Evolutionary conservation across 306 rosid species (phyloP).

Genomic region (Abrus precatorius): DNA sequence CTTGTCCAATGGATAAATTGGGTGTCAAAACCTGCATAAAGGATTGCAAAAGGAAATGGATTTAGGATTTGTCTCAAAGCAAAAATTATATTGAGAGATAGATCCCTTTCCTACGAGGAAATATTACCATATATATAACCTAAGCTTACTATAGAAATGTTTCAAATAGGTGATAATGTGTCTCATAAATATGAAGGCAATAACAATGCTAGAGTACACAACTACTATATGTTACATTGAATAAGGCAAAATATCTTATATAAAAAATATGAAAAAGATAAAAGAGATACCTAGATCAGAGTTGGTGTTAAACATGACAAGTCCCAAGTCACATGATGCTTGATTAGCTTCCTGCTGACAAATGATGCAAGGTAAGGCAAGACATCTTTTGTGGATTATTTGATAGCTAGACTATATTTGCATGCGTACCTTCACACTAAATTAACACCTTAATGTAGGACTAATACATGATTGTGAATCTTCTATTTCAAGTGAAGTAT

Average conservation of each 20-base stretch:
- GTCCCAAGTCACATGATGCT: neutral
- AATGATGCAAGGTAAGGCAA: neutral
- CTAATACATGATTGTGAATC: neutral
- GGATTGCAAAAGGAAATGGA: neutral
- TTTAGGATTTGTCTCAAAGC: neutral
- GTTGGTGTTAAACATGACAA: conserved; percentile 20
- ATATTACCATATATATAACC: no score
- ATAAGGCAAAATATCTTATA: neutral
- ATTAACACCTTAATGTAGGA: neutral
- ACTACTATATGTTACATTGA: neutral
- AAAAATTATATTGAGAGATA: neutral
- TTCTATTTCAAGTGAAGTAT: neutral
- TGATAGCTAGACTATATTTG: neutral
- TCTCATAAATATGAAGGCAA: neutral
- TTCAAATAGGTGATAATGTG: neutral
- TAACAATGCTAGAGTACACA: neutral
- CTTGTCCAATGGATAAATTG: conserved; percentile 9
- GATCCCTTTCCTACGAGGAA: neutral
- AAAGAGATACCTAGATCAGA: conserved; percentile 10
- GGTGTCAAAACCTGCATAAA: conserved; percentile 12
- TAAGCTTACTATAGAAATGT: neutral
- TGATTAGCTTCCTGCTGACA: conserved; percentile 15
- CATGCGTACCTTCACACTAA: neutral
- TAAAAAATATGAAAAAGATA: neutral
- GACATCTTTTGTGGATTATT: neutral